Conservation (phyloP, 2,329 filamentous ascomycete genomes). For the Colletotrichum tropicicola region DNA sequence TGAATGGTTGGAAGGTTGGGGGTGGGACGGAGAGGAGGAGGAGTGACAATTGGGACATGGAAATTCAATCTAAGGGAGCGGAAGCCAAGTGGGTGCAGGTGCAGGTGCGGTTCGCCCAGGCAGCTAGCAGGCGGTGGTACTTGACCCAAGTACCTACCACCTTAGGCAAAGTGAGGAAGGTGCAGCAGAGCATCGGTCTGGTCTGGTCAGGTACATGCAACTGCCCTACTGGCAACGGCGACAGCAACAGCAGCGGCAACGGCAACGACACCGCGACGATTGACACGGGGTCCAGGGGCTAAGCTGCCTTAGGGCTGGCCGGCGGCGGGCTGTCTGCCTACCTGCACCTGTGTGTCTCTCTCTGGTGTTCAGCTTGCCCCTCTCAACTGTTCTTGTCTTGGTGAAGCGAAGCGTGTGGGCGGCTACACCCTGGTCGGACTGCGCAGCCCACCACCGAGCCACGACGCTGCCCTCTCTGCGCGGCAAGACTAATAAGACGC, state of each 20-base stretch:
- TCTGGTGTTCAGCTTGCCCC: constrained; percentile 2
- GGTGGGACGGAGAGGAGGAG: constrained; percentile 6
- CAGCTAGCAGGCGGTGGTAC: neutral
- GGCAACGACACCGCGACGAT: neutral
- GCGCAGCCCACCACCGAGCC: constrained; percentile 19
- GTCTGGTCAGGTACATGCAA: neutral
- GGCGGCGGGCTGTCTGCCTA: constrained; percentile 1
- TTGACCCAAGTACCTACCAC: neutral
- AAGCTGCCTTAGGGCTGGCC: neutral
- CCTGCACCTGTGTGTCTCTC: neutral
- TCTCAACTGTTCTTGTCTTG: neutral
- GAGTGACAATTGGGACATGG: neutral
- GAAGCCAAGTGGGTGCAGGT: constrained; percentile 2
- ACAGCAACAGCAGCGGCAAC: too few relatives aligned
- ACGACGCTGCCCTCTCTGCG: constrained; percentile 13
- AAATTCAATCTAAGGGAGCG: constrained; percentile 23
- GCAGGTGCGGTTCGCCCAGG: neutral
- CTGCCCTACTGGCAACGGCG: neutral
- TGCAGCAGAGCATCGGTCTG: too few relatives aligned
- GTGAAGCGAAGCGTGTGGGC: neutral
- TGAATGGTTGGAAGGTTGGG: constrained; percentile 8
- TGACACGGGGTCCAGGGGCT: neutral
- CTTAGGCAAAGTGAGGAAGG: neutral
- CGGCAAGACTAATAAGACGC: neutral
- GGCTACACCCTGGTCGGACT: constrained; percentile 3